Base-by-base conservation (phyloP, 768 basidiomycete species). In the Saitozyma podzolica region DNA sequence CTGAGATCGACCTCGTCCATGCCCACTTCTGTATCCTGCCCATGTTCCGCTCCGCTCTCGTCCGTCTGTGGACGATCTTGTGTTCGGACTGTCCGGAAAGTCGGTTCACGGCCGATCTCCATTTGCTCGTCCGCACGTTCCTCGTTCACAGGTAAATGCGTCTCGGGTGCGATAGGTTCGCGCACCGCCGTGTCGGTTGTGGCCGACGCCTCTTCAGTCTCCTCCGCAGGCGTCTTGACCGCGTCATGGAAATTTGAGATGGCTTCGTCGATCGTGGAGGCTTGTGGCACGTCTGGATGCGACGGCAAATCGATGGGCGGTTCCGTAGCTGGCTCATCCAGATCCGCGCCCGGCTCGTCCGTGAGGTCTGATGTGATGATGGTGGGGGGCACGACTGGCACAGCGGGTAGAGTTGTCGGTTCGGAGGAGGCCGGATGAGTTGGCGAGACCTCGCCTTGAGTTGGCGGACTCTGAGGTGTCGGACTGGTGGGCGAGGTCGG, bases 251-350 rank as follows among this genome's bases (percentile, higher is more conserved):
- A 75, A 54, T 73, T 67, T 47, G 66, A 64, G 20, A 75, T 63
- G 3, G 74, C 74, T 57, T 75, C 74, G 45, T 75, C 74, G 60
- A 75, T 72, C 7, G 73, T 69, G 1, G 58, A 58, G 5, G 69
- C 69, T 49, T 54, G 41, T 29, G 58, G 42, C 8, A 5, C 50
- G 19, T 63, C 47, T n/a, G 42, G 39, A 37, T 55, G 39, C 20
- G 42, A 47, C 11, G 50, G 39, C 40, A 20, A 13, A 37, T 53
- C 40, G 13, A 59, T 57, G 7, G 52, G 11, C 43, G 61, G 29
- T 29, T 29, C 29, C 29, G 29, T 29, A 29, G 29, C 29, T 29
- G 29, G 29, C 29, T 29, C 29, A 29, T 29, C 29, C 5, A 29
- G 2, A 29, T 50, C 29, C 54, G n/a, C 59, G 29, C 47, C 49